These are phyloP conservation scores for Amniculicola lignicola DNA, from an alignment of 495 filamentous ascomycete genomes.

Conservation along the genomic window DNA sequence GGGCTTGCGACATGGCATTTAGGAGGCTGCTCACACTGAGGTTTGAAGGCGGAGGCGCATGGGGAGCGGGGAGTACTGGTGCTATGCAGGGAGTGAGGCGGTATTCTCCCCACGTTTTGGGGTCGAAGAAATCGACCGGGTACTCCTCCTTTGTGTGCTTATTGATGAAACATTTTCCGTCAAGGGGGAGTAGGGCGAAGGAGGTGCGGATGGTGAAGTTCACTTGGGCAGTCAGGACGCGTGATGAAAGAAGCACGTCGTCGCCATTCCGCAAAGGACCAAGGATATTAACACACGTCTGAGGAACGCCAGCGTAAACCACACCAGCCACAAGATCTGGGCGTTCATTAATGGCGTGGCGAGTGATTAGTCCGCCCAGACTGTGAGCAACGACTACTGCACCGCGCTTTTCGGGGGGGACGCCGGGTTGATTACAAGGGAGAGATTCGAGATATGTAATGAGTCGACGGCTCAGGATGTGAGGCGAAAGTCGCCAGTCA, in stretches of 20 bases:
- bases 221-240: conserved; percentile 88
- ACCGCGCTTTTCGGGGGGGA: conserved; percentile 55
- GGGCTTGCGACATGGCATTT: conserved; percentile 44
- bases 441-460: conserved; percentile 69
- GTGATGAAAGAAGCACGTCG: conserved; percentile 82
- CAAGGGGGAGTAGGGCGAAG: conserved; percentile 81
- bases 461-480: conserved; percentile 66
- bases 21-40: conserved; percentile 43
- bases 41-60: conserved; percentile 6
- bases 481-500: conserved; percentile 89
- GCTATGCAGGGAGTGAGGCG: conserved; percentile 73
- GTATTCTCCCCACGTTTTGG: conserved; percentile 74
- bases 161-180: conserved; percentile 86
- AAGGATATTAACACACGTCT: conserved; percentile 85
- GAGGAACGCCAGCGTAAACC: conserved; percentile 79
- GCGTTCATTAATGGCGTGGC: conserved; percentile 82
- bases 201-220: conserved; percentile 89
- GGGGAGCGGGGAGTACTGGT: conserved; percentile 52
- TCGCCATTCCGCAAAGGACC: conserved; percentile 89
- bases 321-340: conserved; percentile 87
- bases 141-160: conserved; percentile 77
- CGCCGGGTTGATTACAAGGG: conserved; percentile 63
- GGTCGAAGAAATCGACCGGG: conserved; percentile 79
- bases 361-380: conserved; percentile 82
- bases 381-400: conserved; percentile 85